Conservation (phyloP, 371 early-diverging fungal species). For the Capillidium rhysosporum region DNA sequence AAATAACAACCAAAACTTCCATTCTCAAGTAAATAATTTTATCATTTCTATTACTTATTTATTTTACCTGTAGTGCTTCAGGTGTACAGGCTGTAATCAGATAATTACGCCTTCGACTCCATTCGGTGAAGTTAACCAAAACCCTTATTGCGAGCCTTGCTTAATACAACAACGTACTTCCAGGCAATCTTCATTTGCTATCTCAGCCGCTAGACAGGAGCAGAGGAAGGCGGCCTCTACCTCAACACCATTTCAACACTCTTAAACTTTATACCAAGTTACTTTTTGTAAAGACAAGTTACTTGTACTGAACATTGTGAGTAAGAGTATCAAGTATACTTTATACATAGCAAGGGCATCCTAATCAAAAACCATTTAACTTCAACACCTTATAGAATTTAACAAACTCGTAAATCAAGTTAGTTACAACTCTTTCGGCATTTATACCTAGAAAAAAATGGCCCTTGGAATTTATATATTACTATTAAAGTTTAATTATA, state of each 20-base stretch:
- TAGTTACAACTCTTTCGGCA: too few relatives aligned
- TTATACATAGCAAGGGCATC: too few relatives aligned
- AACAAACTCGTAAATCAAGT: too few relatives aligned
- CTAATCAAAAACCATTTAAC: too few relatives aligned
- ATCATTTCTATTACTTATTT: not conserved
- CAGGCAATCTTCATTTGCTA: constrained; percentile 3
- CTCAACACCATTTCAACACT: not conserved
- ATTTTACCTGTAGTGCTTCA: constrained; percentile 5
- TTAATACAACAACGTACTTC: constrained; percentile 3
- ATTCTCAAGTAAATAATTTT: constrained; percentile 8
- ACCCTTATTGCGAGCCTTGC: constrained; percentile 11
- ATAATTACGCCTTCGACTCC: constrained; percentile 7
- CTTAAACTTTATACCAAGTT: too few relatives aligned
- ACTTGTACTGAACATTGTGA: too few relatives aligned
- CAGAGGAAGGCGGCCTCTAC: not conserved
- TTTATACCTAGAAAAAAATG: too few relatives aligned
- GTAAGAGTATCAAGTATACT: too few relatives aligned
- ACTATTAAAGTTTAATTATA: too few relatives aligned
- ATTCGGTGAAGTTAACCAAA: constrained; percentile 7
- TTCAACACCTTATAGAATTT: too few relatives aligned
- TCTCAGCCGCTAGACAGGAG: constrained; percentile 3
- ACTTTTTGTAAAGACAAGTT: too few relatives aligned
- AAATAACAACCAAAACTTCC: constrained; percentile 9
- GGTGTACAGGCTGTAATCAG: constrained; percentile 6
- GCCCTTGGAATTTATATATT: too few relatives aligned